phyloP scores from a whole-genome alignment of 1,284 basidiomycete genomes.

The Cronartium ribicola region DNA sequence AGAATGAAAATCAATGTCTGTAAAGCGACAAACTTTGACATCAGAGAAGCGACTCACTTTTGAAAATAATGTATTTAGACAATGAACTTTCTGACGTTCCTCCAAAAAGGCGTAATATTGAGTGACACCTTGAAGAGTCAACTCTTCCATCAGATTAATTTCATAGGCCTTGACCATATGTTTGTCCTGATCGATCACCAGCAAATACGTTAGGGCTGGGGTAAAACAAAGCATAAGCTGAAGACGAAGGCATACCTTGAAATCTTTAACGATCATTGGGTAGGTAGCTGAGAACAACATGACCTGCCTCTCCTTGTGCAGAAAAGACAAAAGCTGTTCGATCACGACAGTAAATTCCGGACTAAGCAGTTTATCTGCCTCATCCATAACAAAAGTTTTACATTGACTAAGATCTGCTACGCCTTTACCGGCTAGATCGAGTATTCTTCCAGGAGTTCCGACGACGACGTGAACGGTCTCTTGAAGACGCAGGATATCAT shows the following conservation, averaged over 20 bases:
- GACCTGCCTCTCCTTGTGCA: slow-evolving; percentile 84
- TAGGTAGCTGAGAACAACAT: slow-evolving; percentile 99
- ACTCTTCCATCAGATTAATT: slow-evolving; percentile 99
- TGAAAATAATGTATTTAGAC: slow-evolving; percentile 92
- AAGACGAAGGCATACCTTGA: slow-evolving; percentile 64
- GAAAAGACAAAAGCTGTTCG: slow-evolving; percentile 84
- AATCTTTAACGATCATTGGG: slow-evolving; percentile 98
- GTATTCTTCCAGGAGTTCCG: slow-evolving; percentile 91
- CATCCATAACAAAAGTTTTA: slow-evolving; percentile 96
- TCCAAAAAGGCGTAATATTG: slow-evolving; percentile 99
- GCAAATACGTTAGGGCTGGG: not conserved
- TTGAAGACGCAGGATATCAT: slow-evolving; percentile 88
- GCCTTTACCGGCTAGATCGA: slow-evolving; percentile 88
- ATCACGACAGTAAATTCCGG: slow-evolving; percentile 98
- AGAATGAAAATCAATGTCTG: not conserved
- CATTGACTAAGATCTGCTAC: slow-evolving; percentile 93
- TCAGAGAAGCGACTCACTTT: slow-evolving; percentile 61
- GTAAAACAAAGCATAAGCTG: not conserved
- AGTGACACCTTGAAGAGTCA: slow-evolving; percentile 95
- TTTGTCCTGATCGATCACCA: slow-evolving; percentile 67
- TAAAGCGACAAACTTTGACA: slow-evolving; percentile 42
- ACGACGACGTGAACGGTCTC: slow-evolving; percentile 93
- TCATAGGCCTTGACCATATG: slow-evolving; percentile 96
- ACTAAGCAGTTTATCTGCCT: slow-evolving; percentile 95
- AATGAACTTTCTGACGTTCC: slow-evolving; percentile 98